Evolutionary conservation across 441 rosid genomes (phyloP).

Genomic region (Macaranga tanarius): DNA sequence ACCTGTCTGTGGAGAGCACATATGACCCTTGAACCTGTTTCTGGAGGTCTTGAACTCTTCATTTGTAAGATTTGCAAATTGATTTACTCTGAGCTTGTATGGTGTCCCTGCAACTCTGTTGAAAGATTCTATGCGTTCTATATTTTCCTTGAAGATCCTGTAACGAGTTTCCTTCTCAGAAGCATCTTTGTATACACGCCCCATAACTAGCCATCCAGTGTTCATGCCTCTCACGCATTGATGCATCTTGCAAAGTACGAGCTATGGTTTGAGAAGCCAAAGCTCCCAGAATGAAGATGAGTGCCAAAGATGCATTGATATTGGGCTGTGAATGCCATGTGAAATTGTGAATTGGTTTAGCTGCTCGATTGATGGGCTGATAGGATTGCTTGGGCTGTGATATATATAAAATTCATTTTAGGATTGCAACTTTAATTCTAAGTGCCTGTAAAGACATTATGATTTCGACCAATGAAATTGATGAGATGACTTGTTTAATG

Average conservation of each 20-base stretch:
- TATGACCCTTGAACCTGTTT: constrained; percentile 18
- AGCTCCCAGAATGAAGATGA: constrained; percentile 11
- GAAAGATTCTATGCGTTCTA: background rate
- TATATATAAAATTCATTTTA: background rate
- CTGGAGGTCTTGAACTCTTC: constrained; percentile 10
- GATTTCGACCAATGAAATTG: background rate
- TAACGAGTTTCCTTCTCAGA: background rate
- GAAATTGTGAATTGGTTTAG: background rate
- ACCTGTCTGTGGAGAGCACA: constrained; percentile 4
- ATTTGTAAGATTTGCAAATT: constrained; percentile 16
- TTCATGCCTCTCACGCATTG: background rate
- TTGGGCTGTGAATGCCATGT: constrained; percentile 4
- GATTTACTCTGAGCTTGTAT: constrained; percentile 3
- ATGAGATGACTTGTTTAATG: background rate
- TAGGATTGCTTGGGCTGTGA: background rate
- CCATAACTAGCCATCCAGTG: background rate
- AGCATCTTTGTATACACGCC: background rate
- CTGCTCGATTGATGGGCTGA: background rate
- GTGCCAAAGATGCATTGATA: background rate
- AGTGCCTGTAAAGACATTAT: constrained; percentile 2
- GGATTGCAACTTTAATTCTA: background rate
- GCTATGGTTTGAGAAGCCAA: constrained; percentile 19
- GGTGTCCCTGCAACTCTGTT: background rate
- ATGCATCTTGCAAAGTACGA: constrained; percentile 8
- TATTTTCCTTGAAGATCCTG: background rate